Percentiles rank a stretch among this genome's conserved stretches.
Evolutionary conservation across 768 basidiomycete species (phyloP).

Genomic region (Thelephora ganbajun): DNA sequence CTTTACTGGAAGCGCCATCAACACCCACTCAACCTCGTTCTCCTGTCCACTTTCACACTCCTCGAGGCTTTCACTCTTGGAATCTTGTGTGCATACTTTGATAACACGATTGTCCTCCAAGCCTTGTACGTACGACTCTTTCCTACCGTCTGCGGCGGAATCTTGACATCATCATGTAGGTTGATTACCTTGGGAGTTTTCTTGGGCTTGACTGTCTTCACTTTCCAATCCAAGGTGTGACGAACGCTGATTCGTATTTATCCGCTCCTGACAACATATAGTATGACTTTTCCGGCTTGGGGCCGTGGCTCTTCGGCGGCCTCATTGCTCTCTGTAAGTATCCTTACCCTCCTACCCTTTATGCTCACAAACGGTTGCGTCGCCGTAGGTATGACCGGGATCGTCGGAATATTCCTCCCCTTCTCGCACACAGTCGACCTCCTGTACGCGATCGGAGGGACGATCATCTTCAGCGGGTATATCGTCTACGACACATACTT

Average conservation of each 20-base stretch:
- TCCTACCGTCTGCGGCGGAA: background rate
- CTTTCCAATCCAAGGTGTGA: slow-evolving; percentile 81
- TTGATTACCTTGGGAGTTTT: slow-evolving; percentile 89
- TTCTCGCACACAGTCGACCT: slow-evolving; percentile 75
- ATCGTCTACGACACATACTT: slow-evolving; percentile 83
- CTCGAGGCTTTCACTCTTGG: slow-evolving; percentile 89
- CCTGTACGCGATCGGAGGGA: slow-evolving; percentile 63
- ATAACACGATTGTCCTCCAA: slow-evolving; percentile 65
- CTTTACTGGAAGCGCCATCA: slow-evolving; percentile 90
- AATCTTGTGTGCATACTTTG: slow-evolving; percentile 64
- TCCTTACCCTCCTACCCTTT: slow-evolving; percentile 1
- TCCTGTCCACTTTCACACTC: slow-evolving; percentile 78
- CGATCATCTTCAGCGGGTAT: slow-evolving; percentile 80
- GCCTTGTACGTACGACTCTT: slow-evolving; percentile 47
- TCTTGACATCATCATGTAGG: slow-evolving; percentile 19
- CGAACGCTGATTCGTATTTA: background rate
- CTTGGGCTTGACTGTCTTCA: slow-evolving; percentile 87
- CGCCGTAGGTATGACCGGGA: slow-evolving; percentile 53
- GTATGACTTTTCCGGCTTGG: slow-evolving; percentile 93
- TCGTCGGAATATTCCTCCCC: slow-evolving; percentile 79
- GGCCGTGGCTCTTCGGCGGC: slow-evolving; percentile 78
- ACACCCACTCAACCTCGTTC: slow-evolving; percentile 75
- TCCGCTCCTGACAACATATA: slow-evolving; percentile 14
- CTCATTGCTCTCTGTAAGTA: slow-evolving; percentile 62
- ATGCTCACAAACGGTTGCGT: background rate